Evolutionary conservation across 2,329 filamentous ascomycete genomes (phyloP).

Genomic region (Monilinia laxa): DNA sequence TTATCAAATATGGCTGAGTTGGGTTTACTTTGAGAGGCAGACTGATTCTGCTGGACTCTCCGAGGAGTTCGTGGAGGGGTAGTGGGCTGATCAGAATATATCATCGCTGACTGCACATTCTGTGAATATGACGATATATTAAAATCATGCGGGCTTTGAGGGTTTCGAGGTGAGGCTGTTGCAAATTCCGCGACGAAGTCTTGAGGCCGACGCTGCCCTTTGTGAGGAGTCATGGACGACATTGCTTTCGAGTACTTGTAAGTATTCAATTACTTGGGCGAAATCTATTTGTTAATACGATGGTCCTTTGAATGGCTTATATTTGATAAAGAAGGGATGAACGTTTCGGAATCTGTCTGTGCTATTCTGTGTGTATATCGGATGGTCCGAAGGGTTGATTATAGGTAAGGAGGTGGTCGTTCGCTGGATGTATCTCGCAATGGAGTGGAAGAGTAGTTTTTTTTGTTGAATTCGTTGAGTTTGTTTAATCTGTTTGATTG

Average conservation of each 20-base stretch:
- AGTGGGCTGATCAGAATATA: constrained; percentile 31
- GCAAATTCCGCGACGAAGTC: constrained; percentile 32
- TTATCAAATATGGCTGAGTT: constrained; percentile 30
- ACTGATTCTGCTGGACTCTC: constrained; percentile 30
- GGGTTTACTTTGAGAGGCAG: constrained; percentile 27
- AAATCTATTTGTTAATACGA: background rate
- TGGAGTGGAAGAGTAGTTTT: constrained; percentile 26
- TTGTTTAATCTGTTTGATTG: constrained; percentile 25
- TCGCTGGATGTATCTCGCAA: constrained; percentile 30
- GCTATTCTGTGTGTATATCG: constrained; percentile 3
- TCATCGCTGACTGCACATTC: constrained; percentile 34
- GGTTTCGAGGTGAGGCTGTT: constrained; percentile 37
- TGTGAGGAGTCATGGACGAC: constrained; percentile 47
- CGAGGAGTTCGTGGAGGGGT: constrained; percentile 41
- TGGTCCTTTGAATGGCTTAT: background rate
- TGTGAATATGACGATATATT: constrained; percentile 45
- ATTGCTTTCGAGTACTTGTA: constrained; percentile 49
- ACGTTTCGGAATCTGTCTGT: background rate
- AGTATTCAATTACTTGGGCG: constrained; percentile 44
- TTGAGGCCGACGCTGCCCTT: constrained; percentile 39
- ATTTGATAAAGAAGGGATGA: constrained; percentile 1
- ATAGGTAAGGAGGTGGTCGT: constrained; percentile 31
- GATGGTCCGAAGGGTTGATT: constrained; percentile 14
- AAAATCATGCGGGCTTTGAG: constrained; percentile 49
- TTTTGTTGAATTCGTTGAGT: constrained; percentile 27